Percentiles rank a stretch among this genome's conserved stretches.
Conservation (phyloP, 176 grass and related monocot genomes). For the Aegilops speltoides region DNA sequence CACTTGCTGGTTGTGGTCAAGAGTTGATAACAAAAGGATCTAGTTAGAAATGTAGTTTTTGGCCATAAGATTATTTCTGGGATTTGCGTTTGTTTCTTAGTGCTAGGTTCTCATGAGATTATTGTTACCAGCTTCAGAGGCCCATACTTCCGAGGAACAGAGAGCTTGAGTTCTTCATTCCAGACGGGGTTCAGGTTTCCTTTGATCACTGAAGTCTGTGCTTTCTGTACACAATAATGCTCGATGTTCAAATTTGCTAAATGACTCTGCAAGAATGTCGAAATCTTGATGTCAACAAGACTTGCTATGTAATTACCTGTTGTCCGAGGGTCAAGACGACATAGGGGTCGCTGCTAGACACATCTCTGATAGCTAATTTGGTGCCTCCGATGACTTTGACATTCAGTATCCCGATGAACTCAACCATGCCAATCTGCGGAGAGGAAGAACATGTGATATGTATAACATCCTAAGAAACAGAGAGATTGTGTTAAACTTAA, state of each 20-base stretch:
- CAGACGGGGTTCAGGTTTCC: constrained; percentile 77
- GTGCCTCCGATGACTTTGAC: constrained; percentile 67
- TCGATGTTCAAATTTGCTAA: not conserved
- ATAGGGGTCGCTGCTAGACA: constrained; percentile 77
- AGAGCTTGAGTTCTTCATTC: constrained; percentile 83
- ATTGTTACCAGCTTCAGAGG: constrained; percentile 63
- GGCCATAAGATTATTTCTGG: not conserved
- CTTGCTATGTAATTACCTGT: constrained; percentile 32
- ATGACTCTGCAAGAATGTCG: not conserved
- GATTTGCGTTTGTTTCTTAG: not conserved
- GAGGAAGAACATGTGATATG: not conserved
- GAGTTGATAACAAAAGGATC: not conserved
- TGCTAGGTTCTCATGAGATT: not conserved
- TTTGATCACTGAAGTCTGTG: constrained; percentile 59
- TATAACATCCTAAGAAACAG: not conserved
- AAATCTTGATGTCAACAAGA: not conserved
- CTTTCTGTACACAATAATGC: constrained; percentile 43
- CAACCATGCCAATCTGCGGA: constrained; percentile 48
- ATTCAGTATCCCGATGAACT: constrained; percentile 75
- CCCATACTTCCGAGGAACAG: constrained; percentile 55
- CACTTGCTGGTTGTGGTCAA: constrained; percentile 51
- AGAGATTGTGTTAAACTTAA: not conserved
- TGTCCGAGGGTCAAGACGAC: constrained; percentile 66
- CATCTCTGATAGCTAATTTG: constrained; percentile 77
- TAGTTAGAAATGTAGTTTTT: not conserved